phyloP scores from a whole-genome alignment of 257 asterid species.

The Gentiana straminea region DNA sequence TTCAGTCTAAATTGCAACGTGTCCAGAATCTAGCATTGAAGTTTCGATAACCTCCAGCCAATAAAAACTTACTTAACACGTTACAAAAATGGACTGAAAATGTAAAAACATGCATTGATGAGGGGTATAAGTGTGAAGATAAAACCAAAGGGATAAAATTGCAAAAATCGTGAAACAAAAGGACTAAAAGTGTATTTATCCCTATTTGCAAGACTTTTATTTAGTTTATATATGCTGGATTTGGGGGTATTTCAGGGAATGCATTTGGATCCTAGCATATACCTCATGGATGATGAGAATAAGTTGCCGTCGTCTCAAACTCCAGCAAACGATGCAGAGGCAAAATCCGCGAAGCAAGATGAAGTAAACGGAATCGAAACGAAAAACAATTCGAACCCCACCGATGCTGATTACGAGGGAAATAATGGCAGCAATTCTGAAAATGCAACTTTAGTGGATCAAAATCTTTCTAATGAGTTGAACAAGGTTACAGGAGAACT shows the following conservation, averaged over 20 bases:
- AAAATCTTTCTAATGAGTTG: constrained; percentile 24
- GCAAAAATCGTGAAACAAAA: too few species aligned
- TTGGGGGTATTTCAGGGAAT: constrained; percentile 56
- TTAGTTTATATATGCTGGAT: constrained; percentile 2
- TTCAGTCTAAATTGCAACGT: too few species aligned
- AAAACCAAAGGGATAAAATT: too few species aligned
- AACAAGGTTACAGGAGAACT: constrained; percentile 40
- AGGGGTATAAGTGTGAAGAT: too few species aligned
- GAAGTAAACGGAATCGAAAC: constrained; percentile 27
- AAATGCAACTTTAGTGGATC: constrained; percentile 19
- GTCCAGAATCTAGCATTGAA: too few species aligned
- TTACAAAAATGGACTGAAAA: too few species aligned
- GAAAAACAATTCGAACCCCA: constrained; percentile 19
- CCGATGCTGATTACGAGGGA: constrained; percentile 19
- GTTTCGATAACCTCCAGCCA: too few species aligned
- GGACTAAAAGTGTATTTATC: too few species aligned
- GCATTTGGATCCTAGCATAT: constrained; percentile 97
- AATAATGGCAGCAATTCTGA: constrained; percentile 15
- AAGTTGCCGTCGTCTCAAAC: constrained; percentile 34
- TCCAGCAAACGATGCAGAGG: constrained; percentile 38
- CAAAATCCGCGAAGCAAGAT: constrained; percentile 27
- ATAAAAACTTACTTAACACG: too few species aligned
- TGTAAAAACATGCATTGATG: too few species aligned
- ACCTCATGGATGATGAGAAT: constrained; percentile 86
- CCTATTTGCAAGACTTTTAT: not conserved